Percentiles rank a stretch among this genome's conserved stretches.
Evolutionary conservation across 2,329 filamentous ascomycete species (phyloP).

Genomic region (Xylariaceae sp.): DNA sequence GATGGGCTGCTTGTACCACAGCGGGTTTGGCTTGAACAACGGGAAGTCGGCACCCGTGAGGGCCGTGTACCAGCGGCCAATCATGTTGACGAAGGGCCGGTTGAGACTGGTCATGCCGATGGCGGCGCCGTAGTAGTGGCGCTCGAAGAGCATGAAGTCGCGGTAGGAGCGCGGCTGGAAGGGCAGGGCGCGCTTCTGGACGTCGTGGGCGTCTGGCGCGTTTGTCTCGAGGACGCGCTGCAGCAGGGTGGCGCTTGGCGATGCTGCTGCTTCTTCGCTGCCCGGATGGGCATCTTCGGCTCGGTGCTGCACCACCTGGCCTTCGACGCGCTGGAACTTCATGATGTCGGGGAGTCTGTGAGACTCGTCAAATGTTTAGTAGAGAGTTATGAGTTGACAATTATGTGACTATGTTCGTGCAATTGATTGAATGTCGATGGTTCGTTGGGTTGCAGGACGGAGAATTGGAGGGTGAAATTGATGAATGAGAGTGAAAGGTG

Average conservation of each 20-base stretch:
- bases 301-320: conserved; percentile 7
- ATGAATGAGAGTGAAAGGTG: too few species aligned
- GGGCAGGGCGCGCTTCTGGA: conserved; percentile 22
- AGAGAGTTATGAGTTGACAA: too few species aligned
- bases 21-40: conserved; percentile 20
- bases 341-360: conserved; percentile 8
- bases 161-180: conserved; percentile 29
- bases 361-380: not conserved
- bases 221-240: conserved; percentile 20
- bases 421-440: too few species aligned
- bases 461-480: too few species aligned
- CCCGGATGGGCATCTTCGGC: not conserved
- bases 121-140: conserved; percentile 25
- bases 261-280: not conserved
- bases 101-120: conserved; percentile 24
- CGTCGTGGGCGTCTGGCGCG: conserved; percentile 21
- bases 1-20: conserved; percentile 26
- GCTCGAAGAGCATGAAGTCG: conserved; percentile 30
- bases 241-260: conserved; percentile 7
- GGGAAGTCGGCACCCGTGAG: conserved; percentile 23
- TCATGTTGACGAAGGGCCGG: conserved; percentile 11
- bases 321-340: conserved; percentile 23
- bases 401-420: too few species aligned
- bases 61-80: conserved; percentile 14
- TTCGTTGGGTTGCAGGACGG: too few species aligned